Evolutionary conservation across 345 rosid species (phyloP), one percentile per base, ranked within the genome.

Genomic region (Eucalyptus tenuipes): DNA sequence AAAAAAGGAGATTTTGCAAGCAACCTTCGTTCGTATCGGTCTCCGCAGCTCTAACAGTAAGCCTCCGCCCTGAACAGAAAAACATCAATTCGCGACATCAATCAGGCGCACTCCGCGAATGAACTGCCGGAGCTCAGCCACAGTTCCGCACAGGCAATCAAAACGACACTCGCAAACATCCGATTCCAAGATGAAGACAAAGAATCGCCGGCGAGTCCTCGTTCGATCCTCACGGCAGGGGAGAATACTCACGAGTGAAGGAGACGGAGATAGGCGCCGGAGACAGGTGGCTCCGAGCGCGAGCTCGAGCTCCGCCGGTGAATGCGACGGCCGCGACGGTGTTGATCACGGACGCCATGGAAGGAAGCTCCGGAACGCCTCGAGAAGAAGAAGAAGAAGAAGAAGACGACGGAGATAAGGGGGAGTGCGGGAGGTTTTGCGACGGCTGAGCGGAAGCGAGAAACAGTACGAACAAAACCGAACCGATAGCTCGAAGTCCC

Each of bases 21-120:
- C 71, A 52, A 98, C 99, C 97, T 94, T 96, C 95, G 87, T 98
- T 92, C 3, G 97, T 91, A 88, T 96, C 97, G 14, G 98, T 94
- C 89, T 97, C 98, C 85, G 96, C 93, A 33, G 98, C 99, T 93
- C 96, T 94, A 86, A 96, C 92, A 10, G 94, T 92, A 87, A 95
- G 88, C 87, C 96, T 95, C 89, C 96, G 88, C 68, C 95, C 99
- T 98, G 92, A 16, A 90, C 91, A 89, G 44, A 31, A 2, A 55
- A 55, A 66, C 45, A 40, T 29, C 47, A 75, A 29, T 40, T 75
- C 82, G 47, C 15, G 24, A 75, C 8, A 20, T 75, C 47, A 75
- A 42, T 75, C 84, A n/a, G 84, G 47, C 7, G 47, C 84, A 4
- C 84, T 44, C 9, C 45, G 10, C 37, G 29, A 20, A 75, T 20